A percentile compares a stretch with the other conserved stretches of the same genome.
Evolutionary conservation across 495 filamentous ascomycete genomes (phyloP).

Genomic region (Aspergillus coremiiformis): DNA sequence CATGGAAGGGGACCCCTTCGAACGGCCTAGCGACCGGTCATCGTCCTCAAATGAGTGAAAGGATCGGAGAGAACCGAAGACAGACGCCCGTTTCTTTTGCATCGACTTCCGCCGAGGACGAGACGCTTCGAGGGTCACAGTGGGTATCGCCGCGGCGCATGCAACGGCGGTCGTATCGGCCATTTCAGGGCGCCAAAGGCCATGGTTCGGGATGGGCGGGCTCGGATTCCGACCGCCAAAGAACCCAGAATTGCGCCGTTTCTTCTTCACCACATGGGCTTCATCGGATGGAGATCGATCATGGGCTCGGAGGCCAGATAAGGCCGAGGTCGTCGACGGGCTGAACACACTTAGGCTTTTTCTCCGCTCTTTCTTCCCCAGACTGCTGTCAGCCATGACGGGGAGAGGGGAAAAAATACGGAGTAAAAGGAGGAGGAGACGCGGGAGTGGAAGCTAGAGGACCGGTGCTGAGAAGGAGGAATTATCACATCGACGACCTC

Average conservation of each 20-base stretch:
- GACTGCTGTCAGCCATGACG: conserved; percentile 34
- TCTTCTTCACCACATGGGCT: conserved; percentile 27
- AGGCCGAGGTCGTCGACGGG: conserved; percentile 21
- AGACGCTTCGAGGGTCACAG: conserved; percentile 21
- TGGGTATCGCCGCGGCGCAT: conserved; percentile 16
- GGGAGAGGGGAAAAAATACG: conserved; percentile 7
- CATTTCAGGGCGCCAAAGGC: conserved; percentile 26
- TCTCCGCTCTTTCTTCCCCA: conserved; percentile 36
- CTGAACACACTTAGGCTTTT: conserved; percentile 41
- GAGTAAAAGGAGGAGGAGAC: conserved; percentile 7
- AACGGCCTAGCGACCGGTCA: conserved; percentile 31
- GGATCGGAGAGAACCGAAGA: conserved; percentile 53
- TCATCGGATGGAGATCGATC: conserved; percentile 37
- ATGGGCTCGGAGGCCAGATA: conserved; percentile 20
- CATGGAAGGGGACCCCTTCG: conserved; percentile 28
- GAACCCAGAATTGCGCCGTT: conserved; percentile 42
- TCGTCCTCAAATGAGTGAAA: conserved; percentile 45
- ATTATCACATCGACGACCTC: conserved; percentile 30
- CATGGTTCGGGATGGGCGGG: conserved; percentile 17
- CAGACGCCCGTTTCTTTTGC: conserved; percentile 43
- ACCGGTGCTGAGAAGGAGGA: conserved; percentile 14
- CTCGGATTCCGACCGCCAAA: conserved; percentile 30
- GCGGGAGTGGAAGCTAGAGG: conserved; percentile 1
- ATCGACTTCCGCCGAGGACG: conserved; percentile 38
- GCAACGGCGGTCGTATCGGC: conserved; percentile 23